Evolutionary conservation across 331 rosid species (phyloP).

Genomic region (Telfairia occidentalis): DNA sequence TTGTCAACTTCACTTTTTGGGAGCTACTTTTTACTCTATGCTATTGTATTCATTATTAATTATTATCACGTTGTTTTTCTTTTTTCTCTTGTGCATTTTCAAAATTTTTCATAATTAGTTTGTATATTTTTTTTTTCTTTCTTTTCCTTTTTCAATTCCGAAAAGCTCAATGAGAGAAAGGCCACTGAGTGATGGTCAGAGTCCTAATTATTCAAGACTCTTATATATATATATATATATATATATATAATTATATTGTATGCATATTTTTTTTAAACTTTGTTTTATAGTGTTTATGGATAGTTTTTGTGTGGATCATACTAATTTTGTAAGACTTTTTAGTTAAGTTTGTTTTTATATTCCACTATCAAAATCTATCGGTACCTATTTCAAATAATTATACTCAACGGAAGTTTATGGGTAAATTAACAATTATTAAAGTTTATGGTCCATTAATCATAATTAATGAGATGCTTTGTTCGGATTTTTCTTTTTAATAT

Average conservation of each 20-base stretch:
- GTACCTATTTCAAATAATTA: too few relatives aligned
- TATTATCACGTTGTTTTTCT: neutral
- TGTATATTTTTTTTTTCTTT: neutral
- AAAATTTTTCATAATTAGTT: neutral
- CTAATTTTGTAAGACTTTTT: too few relatives aligned
- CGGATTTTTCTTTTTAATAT: too few relatives aligned
- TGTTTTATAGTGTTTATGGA: neutral
- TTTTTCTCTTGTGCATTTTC: neutral
- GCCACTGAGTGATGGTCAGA: neutral
- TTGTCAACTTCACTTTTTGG: neutral
- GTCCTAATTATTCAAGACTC: neutral
- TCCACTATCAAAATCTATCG: too few relatives aligned
- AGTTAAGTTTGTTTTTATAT: too few relatives aligned
- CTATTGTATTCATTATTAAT: neutral
- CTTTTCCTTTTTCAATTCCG: neutral
- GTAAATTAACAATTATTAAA: too few relatives aligned
- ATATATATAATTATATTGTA: too few relatives aligned
- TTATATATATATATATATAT: neutral
- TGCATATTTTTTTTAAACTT: neutral
- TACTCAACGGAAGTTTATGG: too few relatives aligned
- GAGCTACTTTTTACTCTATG: neutral
- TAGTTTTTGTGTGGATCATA: too few relatives aligned
- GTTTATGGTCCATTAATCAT: too few relatives aligned
- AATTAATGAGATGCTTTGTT: too few relatives aligned
- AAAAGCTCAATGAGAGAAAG: neutral